Evolutionary conservation across 2,329 filamentous ascomycete genomes (phyloP).

Genomic region (Cadophora luteo-olivacea): DNA sequence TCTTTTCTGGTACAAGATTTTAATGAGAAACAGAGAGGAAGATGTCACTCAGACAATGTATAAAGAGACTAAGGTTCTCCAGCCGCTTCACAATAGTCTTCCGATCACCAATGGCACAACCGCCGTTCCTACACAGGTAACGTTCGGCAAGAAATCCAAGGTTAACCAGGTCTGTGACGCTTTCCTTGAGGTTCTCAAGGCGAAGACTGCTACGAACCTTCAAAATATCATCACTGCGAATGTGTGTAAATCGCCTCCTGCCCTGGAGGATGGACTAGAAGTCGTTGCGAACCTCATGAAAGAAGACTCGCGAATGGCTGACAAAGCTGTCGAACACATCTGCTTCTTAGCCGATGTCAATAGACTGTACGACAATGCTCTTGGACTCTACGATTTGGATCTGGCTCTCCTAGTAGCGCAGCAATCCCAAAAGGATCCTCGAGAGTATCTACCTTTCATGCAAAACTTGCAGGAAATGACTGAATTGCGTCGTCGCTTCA

Average conservation of each 20-base stretch:
- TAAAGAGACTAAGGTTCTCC: conserved; percentile 73
- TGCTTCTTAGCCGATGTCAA: conserved; percentile 97
- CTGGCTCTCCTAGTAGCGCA: conserved; percentile 91
- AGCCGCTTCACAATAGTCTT: conserved; percentile 41
- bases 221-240: conserved; percentile 95
- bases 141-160: conserved; percentile 57
- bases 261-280: conserved; percentile 81
- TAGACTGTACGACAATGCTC: conserved; percentile 85
- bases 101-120: conserved; percentile 35
- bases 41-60: conserved; percentile 96
- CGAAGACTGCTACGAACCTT: conserved; percentile 68
- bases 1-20: conserved; percentile 16
- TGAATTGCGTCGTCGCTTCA: conserved; percentile 74
- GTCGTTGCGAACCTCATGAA: conserved; percentile 78
- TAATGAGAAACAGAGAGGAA: conserved; percentile 66
- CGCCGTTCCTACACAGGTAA: conserved; percentile 29
- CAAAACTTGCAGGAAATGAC: conserved; percentile 82
- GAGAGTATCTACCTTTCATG: conserved; percentile 94
- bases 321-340: conserved; percentile 93
- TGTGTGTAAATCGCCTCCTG: conserved; percentile 91
- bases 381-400: conserved; percentile 91
- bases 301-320: conserved; percentile 74
- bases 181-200: conserved; percentile 72
- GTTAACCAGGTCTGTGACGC: conserved; percentile 90
- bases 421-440: conserved; percentile 92